Base-by-base conservation (phyloP, 768 basidiomycete genomes). In the Asterophora parasitica region DNA sequence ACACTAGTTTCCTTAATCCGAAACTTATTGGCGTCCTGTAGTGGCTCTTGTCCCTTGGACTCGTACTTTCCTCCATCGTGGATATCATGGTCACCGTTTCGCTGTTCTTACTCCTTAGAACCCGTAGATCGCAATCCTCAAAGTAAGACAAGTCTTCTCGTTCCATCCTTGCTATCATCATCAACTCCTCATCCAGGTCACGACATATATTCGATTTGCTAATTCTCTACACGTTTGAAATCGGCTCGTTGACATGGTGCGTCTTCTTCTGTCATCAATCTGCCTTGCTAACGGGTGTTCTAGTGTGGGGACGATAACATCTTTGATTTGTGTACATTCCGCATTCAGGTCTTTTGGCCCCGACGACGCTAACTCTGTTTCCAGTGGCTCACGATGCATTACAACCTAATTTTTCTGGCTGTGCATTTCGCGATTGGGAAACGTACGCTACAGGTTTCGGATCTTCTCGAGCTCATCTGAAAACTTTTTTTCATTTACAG, bases 1-100 rank as follows among this genome's bases (percentile, higher is more conserved):
- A 23, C n/a, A n/a, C n/a, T 23, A 6, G 35, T 19, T 7, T 3
- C 6, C 23, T n/a, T n/a, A n/a, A n/a, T n/a, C n/a, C n/a, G n/a
- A n/a, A n/a, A n/a, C n/a, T n/a, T n/a, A n/a, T n/a, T n/a, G n/a
- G n/a, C n/a, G 23, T 23, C 9, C n/a, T 32, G 23, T 45, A 74
- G 73, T 74, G 72, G 71, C 38, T 74, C n/a, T 74, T 74, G 42
- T 69, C 73, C 11, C 62, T 73, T 13, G 73, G 73, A 4, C 64
- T 74, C n/a, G 66, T 71, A 2, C 48, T 73, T 38, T 74, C 73
- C 9, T 69, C 65, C 8, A 57, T 63, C 6, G 65, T 70, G 2
- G 73, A 74, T 38, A 53, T 74, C 16, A 35, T 69, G 17, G 57
- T 74, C 39, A 70, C 73, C 0, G 3, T 51, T 11, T 55, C 40